Evolutionary conservation across 805 yeast genomes (phyloP), one percentile per base, ranked within the genome.

Genomic region (Lipomyces kockii): DNA sequence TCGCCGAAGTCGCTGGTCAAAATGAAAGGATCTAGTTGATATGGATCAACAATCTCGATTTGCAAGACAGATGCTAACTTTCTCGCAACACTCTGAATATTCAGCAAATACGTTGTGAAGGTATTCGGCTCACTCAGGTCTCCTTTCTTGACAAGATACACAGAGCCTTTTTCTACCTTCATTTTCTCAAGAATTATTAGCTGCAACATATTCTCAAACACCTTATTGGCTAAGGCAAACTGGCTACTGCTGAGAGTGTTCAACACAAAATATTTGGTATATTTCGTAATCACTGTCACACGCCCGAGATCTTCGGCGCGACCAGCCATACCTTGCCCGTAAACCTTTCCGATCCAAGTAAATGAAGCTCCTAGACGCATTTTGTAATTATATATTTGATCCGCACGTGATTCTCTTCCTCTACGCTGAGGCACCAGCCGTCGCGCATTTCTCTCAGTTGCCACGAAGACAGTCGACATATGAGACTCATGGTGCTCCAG

Each of bases 251-350:
- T 46, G 58, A 59, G 27, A 22, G 52, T 63, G 17, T 46, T 14
- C 32, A 14, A 25, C 55, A 49, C 35, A 29, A 63, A 63, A 14
- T 22, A 11, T n/a, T 49, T 63, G 11, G 66, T 60, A 34, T 32
- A 63, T 20, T 60, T 63, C 14, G 66, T 59, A n/a, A 89, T 73
- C 0, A 95, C 86, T 0, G 97, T 97, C 0, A 97, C 97, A 70
- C 87, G 70, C 60, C 92, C 97, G 0, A 89, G 84, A 74, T 91
- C 89, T 6, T 97, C 96, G 0, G 93, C 83, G 67, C 81, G 83
- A 8, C 55, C 55, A 29, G 29, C 12, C 34, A 52, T 25, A 29
- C 81, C 78, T 61, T 92, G 79, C 0, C 97, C 97, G 2, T 77
- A 62, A 2, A 62, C 55, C 29, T 62, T 62, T n/a, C 65, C 65